These are phyloP conservation scores for Myotisia sp. DNA, from an alignment of 2,329 filamentous ascomycete genomes.

Conservation along the genomic window DNA sequence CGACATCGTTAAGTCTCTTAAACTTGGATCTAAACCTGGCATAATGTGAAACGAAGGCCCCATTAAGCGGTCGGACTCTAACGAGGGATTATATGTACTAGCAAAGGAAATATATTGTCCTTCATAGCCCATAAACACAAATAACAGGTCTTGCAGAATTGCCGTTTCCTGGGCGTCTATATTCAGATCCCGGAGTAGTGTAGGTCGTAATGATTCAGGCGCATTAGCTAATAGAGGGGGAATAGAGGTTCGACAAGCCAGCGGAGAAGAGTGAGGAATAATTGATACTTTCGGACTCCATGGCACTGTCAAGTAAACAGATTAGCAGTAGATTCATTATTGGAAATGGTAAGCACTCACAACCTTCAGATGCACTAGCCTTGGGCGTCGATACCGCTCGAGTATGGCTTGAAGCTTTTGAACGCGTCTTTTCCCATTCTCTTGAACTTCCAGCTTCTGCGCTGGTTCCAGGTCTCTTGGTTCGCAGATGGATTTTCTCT, in stretches of 20 bases:
- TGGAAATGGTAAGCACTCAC: too few relatives aligned
- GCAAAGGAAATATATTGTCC: conserved; percentile 90
- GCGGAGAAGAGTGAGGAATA: conserved; percentile 54
- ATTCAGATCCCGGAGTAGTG: conserved; percentile 53
- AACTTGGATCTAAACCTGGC: conserved; percentile 73
- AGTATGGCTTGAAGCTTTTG: conserved; percentile 18
- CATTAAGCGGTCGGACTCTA: conserved; percentile 73
- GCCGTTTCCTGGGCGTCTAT: conserved; percentile 72
- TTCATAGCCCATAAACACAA: conserved; percentile 96
- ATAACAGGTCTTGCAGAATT: conserved; percentile 79
- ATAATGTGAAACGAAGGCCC: conserved; percentile 70
- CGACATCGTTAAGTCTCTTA: conserved; percentile 71
- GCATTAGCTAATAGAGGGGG: conserved; percentile 51
- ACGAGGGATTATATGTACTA: conserved; percentile 64
- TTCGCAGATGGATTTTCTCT: conserved; percentile 47
- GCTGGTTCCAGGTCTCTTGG: conserved; percentile 42
- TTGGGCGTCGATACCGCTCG: too few relatives aligned
- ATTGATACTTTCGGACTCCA: conserved; percentile 76
- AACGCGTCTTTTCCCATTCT: conserved; percentile 22
- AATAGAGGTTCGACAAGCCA: conserved; percentile 53
- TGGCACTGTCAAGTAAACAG: conserved; percentile 25
- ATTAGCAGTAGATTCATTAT: too few relatives aligned
- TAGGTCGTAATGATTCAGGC: conserved; percentile 54
- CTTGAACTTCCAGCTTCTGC: conserved; percentile 20
- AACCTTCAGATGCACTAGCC: too few relatives aligned